phyloP scores from a whole-genome alignment of 2,329 filamentous ascomycete species.

The Biscogniauxia mediterranea region DNA sequence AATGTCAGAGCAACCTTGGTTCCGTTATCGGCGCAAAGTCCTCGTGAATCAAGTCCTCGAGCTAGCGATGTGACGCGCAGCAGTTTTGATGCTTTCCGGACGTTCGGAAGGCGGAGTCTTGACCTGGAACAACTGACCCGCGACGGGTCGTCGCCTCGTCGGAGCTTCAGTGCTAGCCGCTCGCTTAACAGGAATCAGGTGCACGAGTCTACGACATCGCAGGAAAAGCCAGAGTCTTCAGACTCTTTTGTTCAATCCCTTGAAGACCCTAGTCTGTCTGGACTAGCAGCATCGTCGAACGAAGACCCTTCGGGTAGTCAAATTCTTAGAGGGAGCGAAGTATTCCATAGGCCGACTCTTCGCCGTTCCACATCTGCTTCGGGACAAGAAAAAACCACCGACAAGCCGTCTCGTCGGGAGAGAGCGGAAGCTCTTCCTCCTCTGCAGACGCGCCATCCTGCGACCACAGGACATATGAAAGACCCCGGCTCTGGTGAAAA shows the following conservation, averaged over 20 bases:
- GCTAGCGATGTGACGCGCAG: conserved; percentile 52
- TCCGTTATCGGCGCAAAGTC: conserved; percentile 46
- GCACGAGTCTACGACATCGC: conserved; percentile 44
- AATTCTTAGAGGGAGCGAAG: conserved; percentile 81
- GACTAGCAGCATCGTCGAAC: conserved; percentile 63
- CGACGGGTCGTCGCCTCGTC: conserved; percentile 45
- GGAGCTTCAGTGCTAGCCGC: conserved; percentile 63
- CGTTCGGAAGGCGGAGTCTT: conserved; percentile 48
- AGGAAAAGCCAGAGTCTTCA: conserved; percentile 60
- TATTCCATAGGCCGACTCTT: conserved; percentile 80
- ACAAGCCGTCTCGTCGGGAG: conserved; percentile 14
- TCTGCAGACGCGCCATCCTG: conserved; percentile 19
- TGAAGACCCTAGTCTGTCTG: conserved; percentile 72
- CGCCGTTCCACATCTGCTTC: conserved; percentile 44
- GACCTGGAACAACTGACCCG: conserved; percentile 47
- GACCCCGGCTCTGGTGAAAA: conserved; percentile 30
- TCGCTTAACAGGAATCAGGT: conserved; percentile 49
- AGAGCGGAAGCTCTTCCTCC: conserved; percentile 13
- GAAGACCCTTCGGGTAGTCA: conserved; percentile 88
- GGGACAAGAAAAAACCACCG: conserved; percentile 13
- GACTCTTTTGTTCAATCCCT: conserved; percentile 75
- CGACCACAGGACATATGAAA: conserved; percentile 39
- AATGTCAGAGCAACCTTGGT: conserved; percentile 61
- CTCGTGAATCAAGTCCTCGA: conserved; percentile 50
- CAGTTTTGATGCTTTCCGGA: conserved; percentile 54